phyloP scores from a whole-genome alignment of 805 yeast genomes.

The Cyberlindnera samutprakarnensis region DNA sequence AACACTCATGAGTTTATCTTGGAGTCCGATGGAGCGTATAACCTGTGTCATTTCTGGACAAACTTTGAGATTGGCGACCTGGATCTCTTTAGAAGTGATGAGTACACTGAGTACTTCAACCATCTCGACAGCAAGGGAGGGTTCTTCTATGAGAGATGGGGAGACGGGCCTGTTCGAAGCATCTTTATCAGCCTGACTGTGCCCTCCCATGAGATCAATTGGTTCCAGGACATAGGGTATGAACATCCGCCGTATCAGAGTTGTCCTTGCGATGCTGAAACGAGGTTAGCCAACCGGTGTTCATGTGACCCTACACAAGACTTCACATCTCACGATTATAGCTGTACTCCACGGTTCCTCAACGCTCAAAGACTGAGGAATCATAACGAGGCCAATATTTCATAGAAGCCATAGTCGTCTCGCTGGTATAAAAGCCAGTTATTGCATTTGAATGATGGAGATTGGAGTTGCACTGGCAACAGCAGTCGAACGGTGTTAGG shows the following conservation, averaged over 20 bases:
- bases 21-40: conserved; percentile 61
- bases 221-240: conserved; percentile 78
- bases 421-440: no score
- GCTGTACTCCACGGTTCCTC: conserved; percentile 65
- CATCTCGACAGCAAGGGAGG: conserved; percentile 70
- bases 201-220: conserved; percentile 55
- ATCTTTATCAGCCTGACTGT: conserved; percentile 72
- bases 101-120: conserved; percentile 63
- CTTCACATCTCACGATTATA: conserved; percentile 63
- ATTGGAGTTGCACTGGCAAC: no score
- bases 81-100: conserved; percentile 65
- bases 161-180: conserved; percentile 85
- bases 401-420: no score
- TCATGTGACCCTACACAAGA: conserved; percentile 66
- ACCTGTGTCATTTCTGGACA: conserved; percentile 89
- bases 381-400: no score
- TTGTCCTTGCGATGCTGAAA: conserved; percentile 63
- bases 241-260: conserved; percentile 66
- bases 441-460: no score
- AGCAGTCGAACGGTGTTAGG: no score
- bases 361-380: no score
- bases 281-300: conserved; percentile 58
- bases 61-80: conserved; percentile 81
- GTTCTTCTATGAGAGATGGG: conserved; percentile 88
- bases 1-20: conserved; percentile 64